Conservation (phyloP, 805 yeast species). For the Pichia rugopelliculosa region DNA sequence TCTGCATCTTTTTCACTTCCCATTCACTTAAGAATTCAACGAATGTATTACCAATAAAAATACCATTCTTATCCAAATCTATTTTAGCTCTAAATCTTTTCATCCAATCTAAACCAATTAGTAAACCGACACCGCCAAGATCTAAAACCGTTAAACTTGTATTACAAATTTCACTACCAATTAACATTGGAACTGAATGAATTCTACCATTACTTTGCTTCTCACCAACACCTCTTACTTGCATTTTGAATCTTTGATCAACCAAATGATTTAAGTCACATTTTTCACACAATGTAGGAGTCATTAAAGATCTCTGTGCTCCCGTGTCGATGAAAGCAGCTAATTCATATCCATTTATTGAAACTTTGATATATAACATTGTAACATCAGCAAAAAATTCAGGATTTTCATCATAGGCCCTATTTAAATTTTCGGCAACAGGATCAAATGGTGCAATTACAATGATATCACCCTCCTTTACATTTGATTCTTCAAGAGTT, state of each 20-base stretch:
- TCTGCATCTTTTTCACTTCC: conserved; percentile 13
- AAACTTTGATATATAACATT: conserved; percentile 76
- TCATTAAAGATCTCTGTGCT: conserved; percentile 83
- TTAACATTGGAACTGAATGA: conserved; percentile 79
- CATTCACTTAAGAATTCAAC: conserved; percentile 15
- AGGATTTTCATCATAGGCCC: conserved; percentile 83
- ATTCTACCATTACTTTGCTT: conserved; percentile 73
- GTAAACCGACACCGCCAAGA: conserved; percentile 52
- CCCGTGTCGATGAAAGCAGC: conserved; percentile 97
- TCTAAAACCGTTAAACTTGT: conserved; percentile 70
- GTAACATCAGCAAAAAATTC: conserved; percentile 78
- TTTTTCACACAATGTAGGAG: conserved; percentile 66
- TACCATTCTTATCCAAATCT: conserved; percentile 58
- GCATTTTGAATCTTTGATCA: conserved; percentile 73
- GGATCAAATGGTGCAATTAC: conserved; percentile 7
- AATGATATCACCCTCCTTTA: conserved; percentile 4
- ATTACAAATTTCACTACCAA: conserved; percentile 58
- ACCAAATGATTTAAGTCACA: conserved; percentile 66
- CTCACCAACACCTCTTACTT: conserved; percentile 87
- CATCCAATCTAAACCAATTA: conserved; percentile 88
- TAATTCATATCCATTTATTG: conserved; percentile 71
- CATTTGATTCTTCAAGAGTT: conserved; percentile 6
- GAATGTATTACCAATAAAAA: conserved; percentile 46
- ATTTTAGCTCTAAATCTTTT: conserved; percentile 79
- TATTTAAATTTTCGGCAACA: conserved; percentile 37